phyloP scores from a whole-genome alignment of 1,284 basidiomycete genomes.

The Naganishia sp. region DNA sequence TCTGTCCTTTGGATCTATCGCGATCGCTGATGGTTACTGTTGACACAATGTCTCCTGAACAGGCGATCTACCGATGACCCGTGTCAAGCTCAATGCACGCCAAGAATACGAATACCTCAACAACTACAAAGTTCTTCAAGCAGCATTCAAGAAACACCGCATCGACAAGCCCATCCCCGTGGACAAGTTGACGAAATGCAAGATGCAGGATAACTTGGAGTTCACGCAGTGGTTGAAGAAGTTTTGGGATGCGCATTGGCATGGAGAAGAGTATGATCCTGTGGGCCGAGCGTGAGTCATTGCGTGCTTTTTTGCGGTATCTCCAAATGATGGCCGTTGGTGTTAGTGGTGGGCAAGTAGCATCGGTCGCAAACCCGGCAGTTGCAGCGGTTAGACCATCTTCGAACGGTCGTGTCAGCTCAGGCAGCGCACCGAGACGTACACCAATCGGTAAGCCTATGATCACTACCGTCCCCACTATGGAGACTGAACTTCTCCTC shows the following conservation, averaged over 20 bases:
- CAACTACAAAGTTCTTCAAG: conserved; percentile 94
- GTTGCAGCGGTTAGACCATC: conserved; percentile 13
- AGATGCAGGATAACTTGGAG: conserved; percentile 99
- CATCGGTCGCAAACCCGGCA: conserved; percentile 21
- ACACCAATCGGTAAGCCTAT: conserved; percentile 18
- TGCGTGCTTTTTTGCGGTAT: background rate
- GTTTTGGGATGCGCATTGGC: conserved; percentile 91
- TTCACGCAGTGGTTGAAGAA: conserved; percentile 97
- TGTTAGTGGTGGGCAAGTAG: conserved; percentile 18
- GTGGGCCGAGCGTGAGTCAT: conserved; percentile 58
- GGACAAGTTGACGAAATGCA: conserved; percentile 91
- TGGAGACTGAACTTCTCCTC: background rate
- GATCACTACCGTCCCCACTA: background rate
- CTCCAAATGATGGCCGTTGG: background rate
- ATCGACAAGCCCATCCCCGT: conserved; percentile 97
- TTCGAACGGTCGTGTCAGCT: conserved; percentile 25
- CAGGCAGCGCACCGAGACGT: conserved; percentile 26
- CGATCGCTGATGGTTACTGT: background rate
- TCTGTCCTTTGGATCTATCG: background rate
- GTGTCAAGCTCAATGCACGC: conserved; percentile 89
- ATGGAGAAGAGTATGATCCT: conserved; percentile 86
- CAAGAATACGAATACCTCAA: conserved; percentile 95
- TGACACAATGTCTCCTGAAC: background rate
- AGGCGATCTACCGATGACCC: conserved; percentile 82
- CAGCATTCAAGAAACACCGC: conserved; percentile 79